Percentiles rank a stretch among this genome's conserved stretches.
Evolutionary conservation across 1,139 yeast genomes (phyloP).

Genomic region (Yamadazyma buinensis): DNA sequence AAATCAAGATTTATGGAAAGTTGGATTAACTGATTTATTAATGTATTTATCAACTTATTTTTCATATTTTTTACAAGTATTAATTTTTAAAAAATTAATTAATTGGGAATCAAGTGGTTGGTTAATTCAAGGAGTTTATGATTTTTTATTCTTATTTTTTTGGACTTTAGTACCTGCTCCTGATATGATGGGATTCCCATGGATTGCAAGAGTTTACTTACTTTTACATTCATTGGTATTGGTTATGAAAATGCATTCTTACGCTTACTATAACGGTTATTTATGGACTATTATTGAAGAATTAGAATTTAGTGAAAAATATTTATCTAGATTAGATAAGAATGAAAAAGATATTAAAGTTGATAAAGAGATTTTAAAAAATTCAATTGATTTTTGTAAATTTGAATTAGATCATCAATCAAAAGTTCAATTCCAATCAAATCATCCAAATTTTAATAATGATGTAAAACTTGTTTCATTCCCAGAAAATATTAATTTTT

Average conservation of each 20-base stretch:
- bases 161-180: slow-evolving; percentile 52
- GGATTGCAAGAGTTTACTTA: slow-evolving; percentile 86
- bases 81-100: slow-evolving; percentile 39
- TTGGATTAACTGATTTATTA: slow-evolving; percentile 63
- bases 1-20: slow-evolving; percentile 52
- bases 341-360: slow-evolving; percentile 20
- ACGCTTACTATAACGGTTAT: slow-evolving; percentile 84
- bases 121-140: slow-evolving; percentile 55
- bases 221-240: slow-evolving; percentile 80
- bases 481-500: slow-evolving; percentile 67
- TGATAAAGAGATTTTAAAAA: slow-evolving; percentile 27
- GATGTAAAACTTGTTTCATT: slow-evolving; percentile 33
- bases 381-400: slow-evolving; percentile 57
- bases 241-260: slow-evolving; percentile 91
- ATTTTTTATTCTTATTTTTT: slow-evolving; percentile 45
- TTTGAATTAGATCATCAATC: slow-evolving; percentile 58
- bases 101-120: slow-evolving; percentile 64
- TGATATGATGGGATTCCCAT: slow-evolving; percentile 50
- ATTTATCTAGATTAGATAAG: slow-evolving; percentile 20
- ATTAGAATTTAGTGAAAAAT: slow-evolving; percentile 42
- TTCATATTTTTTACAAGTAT: slow-evolving; percentile 51
- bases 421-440: slow-evolving; percentile 17
- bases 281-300: slow-evolving; percentile 67
- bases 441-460: slow-evolving; percentile 16
- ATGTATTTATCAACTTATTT: slow-evolving; percentile 68